Conservation (phyloP, 352 stramenopile species). For the Pseudoperonospora humuli region DNA sequence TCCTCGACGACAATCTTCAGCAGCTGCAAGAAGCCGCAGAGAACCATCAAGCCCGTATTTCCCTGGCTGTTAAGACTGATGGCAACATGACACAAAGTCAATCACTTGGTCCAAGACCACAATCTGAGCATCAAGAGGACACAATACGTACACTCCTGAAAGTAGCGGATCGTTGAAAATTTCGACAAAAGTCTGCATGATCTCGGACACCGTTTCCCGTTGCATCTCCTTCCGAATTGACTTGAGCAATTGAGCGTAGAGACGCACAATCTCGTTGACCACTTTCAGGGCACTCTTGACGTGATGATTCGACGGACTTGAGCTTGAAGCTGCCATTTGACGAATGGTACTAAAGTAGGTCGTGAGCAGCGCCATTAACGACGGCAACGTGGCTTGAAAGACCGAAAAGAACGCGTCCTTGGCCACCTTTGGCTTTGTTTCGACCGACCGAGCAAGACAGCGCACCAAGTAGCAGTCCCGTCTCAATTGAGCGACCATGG, state of each 20-base stretch:
- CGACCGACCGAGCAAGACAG: constrained; percentile 53
- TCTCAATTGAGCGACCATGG: constrained; percentile 57
- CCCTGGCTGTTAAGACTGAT: constrained; percentile 52
- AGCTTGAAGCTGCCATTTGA: constrained; percentile 27
- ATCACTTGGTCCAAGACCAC: background rate
- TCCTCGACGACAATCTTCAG: constrained; percentile 75
- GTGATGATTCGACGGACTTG: constrained; percentile 30
- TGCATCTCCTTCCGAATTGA: constrained; percentile 80
- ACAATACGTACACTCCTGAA: constrained; percentile 42
- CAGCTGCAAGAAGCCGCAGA: constrained; percentile 74
- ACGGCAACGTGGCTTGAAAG: constrained; percentile 49
- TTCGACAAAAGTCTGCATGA: constrained; percentile 73
- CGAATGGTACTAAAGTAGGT: constrained; percentile 64
- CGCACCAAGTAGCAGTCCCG: constrained; percentile 67
- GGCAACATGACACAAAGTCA: background rate
- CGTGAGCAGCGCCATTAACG: constrained; percentile 52
- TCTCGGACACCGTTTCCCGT: constrained; percentile 56
- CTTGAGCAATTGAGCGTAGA: constrained; percentile 72
- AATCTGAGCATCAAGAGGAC: background rate
- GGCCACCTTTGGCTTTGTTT: constrained; percentile 66
- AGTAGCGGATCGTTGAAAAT: constrained; percentile 74
- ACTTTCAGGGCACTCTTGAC: constrained; percentile 63
- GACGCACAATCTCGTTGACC: constrained; percentile 69
- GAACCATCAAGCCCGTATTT: constrained; percentile 53
- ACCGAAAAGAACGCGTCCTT: constrained; percentile 68